Evolutionary conservation across 2,329 filamentous ascomycete genomes (phyloP).

Genomic region (Stagonosporopsis rhizophila): DNA sequence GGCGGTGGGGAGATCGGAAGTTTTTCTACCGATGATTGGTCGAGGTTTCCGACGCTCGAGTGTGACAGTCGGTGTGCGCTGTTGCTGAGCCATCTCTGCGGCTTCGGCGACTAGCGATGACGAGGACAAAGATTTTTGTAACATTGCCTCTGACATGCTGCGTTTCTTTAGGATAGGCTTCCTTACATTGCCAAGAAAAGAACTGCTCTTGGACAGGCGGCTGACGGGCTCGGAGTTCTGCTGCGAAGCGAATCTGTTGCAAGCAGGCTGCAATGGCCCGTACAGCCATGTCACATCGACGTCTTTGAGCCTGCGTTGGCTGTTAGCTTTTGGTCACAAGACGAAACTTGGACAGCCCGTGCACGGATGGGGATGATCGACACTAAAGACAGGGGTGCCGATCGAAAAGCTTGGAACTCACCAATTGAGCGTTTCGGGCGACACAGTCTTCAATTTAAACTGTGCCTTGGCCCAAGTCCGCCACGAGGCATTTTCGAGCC

Average conservation of each 20-base stretch:
- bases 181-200: conserved; percentile 70
- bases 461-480: conserved; percentile 95
- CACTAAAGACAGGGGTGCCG: conserved; percentile 31
- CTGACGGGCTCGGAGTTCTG: conserved; percentile 60
- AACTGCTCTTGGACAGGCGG: conserved; percentile 67
- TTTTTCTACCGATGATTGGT: conserved; percentile 64
- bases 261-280: conserved; percentile 82
- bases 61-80: conserved; percentile 67
- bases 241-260: conserved; percentile 60
- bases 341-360: conserved; percentile 14
- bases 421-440: conserved; percentile 94
- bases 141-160: conserved; percentile 93
- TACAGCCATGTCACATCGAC: conserved; percentile 98
- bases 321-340: conserved; percentile 39
- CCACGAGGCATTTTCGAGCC: conserved; percentile 96
- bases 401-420: conserved; percentile 56
- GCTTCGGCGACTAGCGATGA: conserved; percentile 91
- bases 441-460: conserved; percentile 83
- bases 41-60: conserved; percentile 59
- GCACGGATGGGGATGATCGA: conserved; percentile 41
- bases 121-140: conserved; percentile 85
- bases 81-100: conserved; percentile 82
- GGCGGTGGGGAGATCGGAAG: conserved; percentile 70
- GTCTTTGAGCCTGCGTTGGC: conserved; percentile 79
- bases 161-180: conserved; percentile 97